Evolutionary conservation across 257 asterid species (phyloP), one percentile per base, ranked within the genome.

Genomic region (Primulina eburnea): DNA sequence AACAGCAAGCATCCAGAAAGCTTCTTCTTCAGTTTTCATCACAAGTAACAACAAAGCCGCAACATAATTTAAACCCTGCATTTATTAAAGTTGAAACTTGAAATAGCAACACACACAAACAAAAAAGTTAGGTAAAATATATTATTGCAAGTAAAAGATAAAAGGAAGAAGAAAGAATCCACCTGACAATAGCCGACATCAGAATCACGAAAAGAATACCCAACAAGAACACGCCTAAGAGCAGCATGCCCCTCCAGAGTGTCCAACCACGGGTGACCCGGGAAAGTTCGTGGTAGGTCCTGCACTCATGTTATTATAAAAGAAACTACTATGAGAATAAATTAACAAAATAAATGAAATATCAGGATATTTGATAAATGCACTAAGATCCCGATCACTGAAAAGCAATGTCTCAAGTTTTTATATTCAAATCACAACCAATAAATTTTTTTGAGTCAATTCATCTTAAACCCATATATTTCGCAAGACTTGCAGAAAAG

Each of bases 151-250:
- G 18, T 7, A 47, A 12, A 14, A 47, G 6, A 12, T 2, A 33
- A 33, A 33, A 71, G n/a, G 30, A 28, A 28, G 30, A 28, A 28
- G 30, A 62, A 38, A 67, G 55, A 63, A 68, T 62, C 64, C 28
- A 90, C 98, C 98, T 92, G 99, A 79, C 99, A 93, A 72, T 93
- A 93, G 67, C 99, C 99, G 75, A 93, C 99, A 76, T 91, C 96
- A 69, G 99, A 93, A 77, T 93, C 99, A 12, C 99, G 95, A 78
- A 93, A 93, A 24, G 99, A 93, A 76, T 93, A 93, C 47, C 82
- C 99, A 62, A 90, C 99, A 76, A 93, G 97, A 76, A 93, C 96
- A 40, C 96, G 96, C 71, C 97, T 87, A 68, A 93, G 90, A 72
- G 99, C 87, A 80, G 95, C 92, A 80, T 93, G 99, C 26, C 99